Evolutionary conservation across 495 filamentous ascomycete genomes (phyloP).

Genomic region (Tuber calosporum): DNA sequence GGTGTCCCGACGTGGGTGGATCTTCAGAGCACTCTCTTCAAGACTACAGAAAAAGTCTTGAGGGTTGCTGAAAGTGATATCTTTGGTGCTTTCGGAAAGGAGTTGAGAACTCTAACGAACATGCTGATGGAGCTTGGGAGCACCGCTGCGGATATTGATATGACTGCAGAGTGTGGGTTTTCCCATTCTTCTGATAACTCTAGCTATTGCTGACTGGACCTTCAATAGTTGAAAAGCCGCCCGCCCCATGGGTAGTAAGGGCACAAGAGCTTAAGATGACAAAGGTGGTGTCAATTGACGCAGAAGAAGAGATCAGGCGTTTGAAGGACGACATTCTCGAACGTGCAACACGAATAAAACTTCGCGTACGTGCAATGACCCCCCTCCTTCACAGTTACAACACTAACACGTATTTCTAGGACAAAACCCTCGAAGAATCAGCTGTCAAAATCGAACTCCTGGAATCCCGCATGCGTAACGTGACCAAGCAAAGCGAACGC

Average conservation of each 20-base stretch:
- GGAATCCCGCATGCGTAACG: conserved; percentile 70
- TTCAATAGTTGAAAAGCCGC: conserved; percentile 54
- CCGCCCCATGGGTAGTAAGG: conserved; percentile 76
- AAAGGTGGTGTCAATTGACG: conserved; percentile 68
- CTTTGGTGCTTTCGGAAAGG: conserved; percentile 61
- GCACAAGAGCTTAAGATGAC: conserved; percentile 68
- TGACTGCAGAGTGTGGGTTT: conserved; percentile 61
- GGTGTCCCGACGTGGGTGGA: conserved; percentile 51
- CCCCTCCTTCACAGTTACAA: not conserved
- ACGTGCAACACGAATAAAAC: conserved; percentile 55
- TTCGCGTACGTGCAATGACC: conserved; percentile 41
- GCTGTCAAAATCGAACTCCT: conserved; percentile 88
- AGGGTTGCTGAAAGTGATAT: conserved; percentile 52
- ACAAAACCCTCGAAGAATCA: conserved; percentile 63
- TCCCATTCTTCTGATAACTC: not conserved
- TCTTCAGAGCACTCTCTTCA: conserved; percentile 55
- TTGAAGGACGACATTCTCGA: conserved; percentile 67
- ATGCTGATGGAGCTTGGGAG: conserved; percentile 65
- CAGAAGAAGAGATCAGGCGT: conserved; percentile 67
- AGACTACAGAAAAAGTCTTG: conserved; percentile 50
- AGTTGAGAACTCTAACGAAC: conserved; percentile 57
- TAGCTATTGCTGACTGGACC: conserved; percentile 4
- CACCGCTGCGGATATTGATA: conserved; percentile 64
- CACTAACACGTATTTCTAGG: conserved; percentile 28
- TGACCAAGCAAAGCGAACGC: conserved; percentile 58